A percentile compares a stretch with the other conserved stretches of the same genome.
Evolutionary conservation across 202 grass and related monocot genomes (phyloP).

Genomic region (Schoenoplectus triqueter): DNA sequence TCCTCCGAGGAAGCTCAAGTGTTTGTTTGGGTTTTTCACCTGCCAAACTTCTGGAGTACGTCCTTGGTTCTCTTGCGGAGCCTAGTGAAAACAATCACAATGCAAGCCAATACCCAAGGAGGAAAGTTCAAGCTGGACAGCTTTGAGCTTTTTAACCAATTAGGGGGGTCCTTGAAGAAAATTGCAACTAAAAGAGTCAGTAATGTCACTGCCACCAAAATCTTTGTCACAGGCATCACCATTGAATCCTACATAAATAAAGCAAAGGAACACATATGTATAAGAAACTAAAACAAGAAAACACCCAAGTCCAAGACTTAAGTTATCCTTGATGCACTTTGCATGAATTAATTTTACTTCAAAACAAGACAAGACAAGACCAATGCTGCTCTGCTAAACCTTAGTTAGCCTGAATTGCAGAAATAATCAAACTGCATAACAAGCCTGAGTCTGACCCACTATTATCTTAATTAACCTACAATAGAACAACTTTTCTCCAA

Average conservation of each 20-base stretch:
- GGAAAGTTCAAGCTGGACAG: conserved; percentile 62
- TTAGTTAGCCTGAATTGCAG: background rate
- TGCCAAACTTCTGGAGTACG: conserved; percentile 80
- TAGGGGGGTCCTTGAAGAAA: conserved; percentile 63
- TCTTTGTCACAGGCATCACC: conserved; percentile 86
- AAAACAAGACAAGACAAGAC: background rate
- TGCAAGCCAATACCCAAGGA: conserved; percentile 88
- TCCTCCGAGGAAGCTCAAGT: background rate
- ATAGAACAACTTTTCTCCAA: background rate
- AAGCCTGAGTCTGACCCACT: background rate
- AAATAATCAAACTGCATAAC: conserved; percentile 4
- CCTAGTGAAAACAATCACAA: conserved; percentile 76
- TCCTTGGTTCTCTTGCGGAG: conserved; percentile 85
- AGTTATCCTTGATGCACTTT: background rate
- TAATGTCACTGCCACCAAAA: conserved; percentile 57
- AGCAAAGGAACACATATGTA: background rate
- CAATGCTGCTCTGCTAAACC: background rate
- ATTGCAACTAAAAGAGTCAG: conserved; percentile 54
- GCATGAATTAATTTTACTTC: background rate
- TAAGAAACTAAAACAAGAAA: background rate
- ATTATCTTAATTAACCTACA: conserved; percentile 13
- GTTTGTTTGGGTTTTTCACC: conserved; percentile 38
- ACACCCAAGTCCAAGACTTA: too few species aligned
- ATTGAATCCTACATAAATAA: conserved; percentile 72
- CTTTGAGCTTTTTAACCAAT: conserved; percentile 60